Conservation (phyloP, 2,329 filamentous ascomycete genomes). For the Pseudocercospora pini-densiflorae region DNA sequence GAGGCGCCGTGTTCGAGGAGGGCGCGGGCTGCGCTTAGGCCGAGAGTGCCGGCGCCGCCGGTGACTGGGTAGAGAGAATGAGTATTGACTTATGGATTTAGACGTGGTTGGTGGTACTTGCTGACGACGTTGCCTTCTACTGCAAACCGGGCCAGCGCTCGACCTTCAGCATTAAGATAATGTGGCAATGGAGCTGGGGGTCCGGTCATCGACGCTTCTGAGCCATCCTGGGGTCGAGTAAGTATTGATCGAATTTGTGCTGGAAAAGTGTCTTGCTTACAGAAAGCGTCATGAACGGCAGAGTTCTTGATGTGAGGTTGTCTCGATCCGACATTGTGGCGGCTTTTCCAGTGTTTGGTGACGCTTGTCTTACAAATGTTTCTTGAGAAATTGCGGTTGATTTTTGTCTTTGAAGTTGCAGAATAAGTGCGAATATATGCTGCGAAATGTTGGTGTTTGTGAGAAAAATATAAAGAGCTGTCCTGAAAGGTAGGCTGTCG, state of each 20-base stretch:
- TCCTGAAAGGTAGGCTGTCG: neutral
- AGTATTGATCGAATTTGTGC: neutral
- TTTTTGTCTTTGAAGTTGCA: neutral
- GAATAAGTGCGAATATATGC: neutral
- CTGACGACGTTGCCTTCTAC: conserved; percentile 59
- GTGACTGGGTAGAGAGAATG: conserved; percentile 54
- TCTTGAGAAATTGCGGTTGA: neutral
- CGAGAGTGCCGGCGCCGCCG: conserved; percentile 68
- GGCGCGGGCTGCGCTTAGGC: conserved; percentile 61
- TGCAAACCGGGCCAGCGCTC: conserved; percentile 55
- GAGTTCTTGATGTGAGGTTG: conserved; percentile 48
- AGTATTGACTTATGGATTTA: neutral
- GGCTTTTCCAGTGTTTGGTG: neutral
- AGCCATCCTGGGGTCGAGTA: conserved; percentile 37
- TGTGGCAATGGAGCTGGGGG: conserved; percentile 52
- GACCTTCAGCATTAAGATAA: conserved; percentile 46
- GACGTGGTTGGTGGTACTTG: conserved; percentile 39
- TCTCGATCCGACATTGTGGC: conserved; percentile 45
- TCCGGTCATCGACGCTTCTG: conserved; percentile 46
- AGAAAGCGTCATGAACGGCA: conserved; percentile 57
- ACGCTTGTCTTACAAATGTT: neutral
- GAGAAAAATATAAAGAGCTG: neutral
- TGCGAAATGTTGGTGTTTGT: neutral
- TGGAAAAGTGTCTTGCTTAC: neutral
- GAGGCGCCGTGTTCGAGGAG: conserved; percentile 70